Evolutionary conservation across 228 moss, liverwort and hornwort species (phyloP).

Genomic region (Sphagnum magellanicum): DNA sequence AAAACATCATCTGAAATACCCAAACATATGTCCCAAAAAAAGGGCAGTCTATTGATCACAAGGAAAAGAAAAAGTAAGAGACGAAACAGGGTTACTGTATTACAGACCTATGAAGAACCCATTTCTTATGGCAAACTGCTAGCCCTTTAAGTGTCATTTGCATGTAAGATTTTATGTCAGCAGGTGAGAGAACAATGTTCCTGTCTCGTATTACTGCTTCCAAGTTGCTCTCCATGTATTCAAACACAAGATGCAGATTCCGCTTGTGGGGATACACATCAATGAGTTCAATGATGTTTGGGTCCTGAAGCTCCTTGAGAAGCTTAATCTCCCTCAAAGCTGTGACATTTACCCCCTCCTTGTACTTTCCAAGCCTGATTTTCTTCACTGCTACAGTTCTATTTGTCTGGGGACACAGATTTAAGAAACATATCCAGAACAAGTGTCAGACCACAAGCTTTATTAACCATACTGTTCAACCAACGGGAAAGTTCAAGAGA

Average conservation of each 20-base stretch:
- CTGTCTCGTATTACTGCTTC: slow-evolving; percentile 97
- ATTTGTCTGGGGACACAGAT: slow-evolving; percentile 44
- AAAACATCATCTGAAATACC: no score
- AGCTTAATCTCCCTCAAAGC: slow-evolving; percentile 98
- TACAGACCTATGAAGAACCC: slow-evolving; percentile 94
- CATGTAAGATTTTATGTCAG: slow-evolving; percentile 95
- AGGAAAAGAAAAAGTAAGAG: no score
- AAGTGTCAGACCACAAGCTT: no score
- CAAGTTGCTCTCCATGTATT: slow-evolving; percentile 96
- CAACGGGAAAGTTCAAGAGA: no score
- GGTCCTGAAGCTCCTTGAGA: slow-evolving; percentile 87
- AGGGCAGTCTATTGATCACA: no score
- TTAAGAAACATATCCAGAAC: no score
- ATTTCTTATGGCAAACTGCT: slow-evolving; percentile 92
- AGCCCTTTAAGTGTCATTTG: slow-evolving; percentile 97
- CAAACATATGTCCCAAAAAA: no score
- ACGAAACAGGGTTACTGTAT: no score
- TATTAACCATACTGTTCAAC: no score
- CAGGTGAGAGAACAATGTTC: slow-evolving; percentile 86
- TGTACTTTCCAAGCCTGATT: slow-evolving; percentile 90
- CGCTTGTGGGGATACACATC: slow-evolving; percentile 99
- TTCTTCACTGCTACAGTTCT: slow-evolving; percentile 95
- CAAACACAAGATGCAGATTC: slow-evolving; percentile 95
- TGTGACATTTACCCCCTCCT: slow-evolving; percentile 99
- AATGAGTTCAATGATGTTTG: slow-evolving; percentile 94